These are phyloP conservation scores for Beauveria caledonica DNA, from an alignment of 2,329 filamentous ascomycete species.

Conservation along the genomic window DNA sequence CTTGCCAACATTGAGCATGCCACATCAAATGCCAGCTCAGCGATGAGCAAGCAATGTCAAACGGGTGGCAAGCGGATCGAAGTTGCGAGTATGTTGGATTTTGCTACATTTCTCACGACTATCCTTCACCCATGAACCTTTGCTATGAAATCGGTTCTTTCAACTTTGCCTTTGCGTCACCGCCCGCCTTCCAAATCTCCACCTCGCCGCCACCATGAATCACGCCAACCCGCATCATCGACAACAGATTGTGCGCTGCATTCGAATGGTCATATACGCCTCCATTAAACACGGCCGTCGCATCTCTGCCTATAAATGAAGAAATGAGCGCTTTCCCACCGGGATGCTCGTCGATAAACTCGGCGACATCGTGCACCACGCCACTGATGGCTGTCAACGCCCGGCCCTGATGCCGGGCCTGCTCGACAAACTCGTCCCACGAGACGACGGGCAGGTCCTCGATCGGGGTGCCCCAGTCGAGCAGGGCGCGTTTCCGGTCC, in stretches of 20 bases:
- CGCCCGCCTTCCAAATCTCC: conserved; percentile 63
- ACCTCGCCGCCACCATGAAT: conserved; percentile 73
- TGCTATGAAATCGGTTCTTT: background rate
- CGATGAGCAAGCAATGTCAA: background rate
- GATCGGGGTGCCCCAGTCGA: conserved; percentile 81
- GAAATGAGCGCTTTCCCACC: conserved; percentile 71
- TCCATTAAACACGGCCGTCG: conserved; percentile 75
- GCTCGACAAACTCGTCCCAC: conserved; percentile 69
- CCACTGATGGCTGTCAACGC: conserved; percentile 63
- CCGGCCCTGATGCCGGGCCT: conserved; percentile 59
- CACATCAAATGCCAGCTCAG: no score
- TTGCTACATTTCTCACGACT: background rate
- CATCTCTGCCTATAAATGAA: conserved; percentile 68
- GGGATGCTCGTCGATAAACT: conserved; percentile 73
- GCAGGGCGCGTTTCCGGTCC: conserved; percentile 71
- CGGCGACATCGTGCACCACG: conserved; percentile 69
- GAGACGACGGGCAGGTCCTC: conserved; percentile 78
- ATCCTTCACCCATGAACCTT: no score
- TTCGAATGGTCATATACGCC: conserved; percentile 78
- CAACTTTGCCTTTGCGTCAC: background rate
- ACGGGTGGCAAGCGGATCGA: background rate
- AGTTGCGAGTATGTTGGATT: background rate
- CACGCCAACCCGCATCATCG: conserved; percentile 71
- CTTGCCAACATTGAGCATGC: no score
- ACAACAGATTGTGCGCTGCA: conserved; percentile 71